Evolutionary conservation across 2,329 filamentous ascomycete genomes (phyloP).

Genomic region (Aspergillus novofumigatus): DNA sequence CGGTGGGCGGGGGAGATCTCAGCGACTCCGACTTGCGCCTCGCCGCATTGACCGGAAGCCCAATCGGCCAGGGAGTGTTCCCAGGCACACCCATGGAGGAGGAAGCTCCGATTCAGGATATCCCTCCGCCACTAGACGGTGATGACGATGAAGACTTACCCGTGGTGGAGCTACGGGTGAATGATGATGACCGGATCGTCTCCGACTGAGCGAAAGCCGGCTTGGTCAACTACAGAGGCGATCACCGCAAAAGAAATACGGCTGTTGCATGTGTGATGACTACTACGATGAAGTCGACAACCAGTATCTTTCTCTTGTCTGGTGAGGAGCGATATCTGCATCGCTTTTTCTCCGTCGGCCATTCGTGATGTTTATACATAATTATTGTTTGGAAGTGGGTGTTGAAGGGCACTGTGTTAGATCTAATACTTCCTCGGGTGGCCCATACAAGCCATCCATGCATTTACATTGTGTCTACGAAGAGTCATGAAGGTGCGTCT

Average conservation of each 20-base stretch:
- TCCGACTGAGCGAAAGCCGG: constrained; percentile 9
- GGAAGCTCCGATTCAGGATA: constrained; percentile 27
- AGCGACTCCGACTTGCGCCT: constrained; percentile 32
- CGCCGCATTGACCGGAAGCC: constrained; percentile 25
- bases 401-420: neutral
- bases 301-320: constrained; percentile 1
- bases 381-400: neutral
- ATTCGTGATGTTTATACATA: neutral
- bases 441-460: neutral
- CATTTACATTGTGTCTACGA: neutral
- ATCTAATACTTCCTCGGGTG: neutral
- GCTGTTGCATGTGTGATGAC: neutral
- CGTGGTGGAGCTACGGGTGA: constrained; percentile 39
- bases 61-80: constrained; percentile 15
- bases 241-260: neutral
- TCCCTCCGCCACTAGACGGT: constrained; percentile 26
- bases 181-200: constrained; percentile 29
- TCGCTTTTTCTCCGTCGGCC: neutral
- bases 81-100: constrained; percentile 25
- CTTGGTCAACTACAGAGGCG: constrained; percentile 5
- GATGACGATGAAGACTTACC: constrained; percentile 37
- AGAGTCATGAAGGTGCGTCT: neutral
- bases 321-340: neutral
- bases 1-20: constrained; percentile 34
- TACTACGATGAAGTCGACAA: neutral